A percentile compares a stretch with the other conserved stretches of the same genome.
phyloP scores from a whole-genome alignment of 148 eudicot species.

The Persicaria tinctoria region DNA sequence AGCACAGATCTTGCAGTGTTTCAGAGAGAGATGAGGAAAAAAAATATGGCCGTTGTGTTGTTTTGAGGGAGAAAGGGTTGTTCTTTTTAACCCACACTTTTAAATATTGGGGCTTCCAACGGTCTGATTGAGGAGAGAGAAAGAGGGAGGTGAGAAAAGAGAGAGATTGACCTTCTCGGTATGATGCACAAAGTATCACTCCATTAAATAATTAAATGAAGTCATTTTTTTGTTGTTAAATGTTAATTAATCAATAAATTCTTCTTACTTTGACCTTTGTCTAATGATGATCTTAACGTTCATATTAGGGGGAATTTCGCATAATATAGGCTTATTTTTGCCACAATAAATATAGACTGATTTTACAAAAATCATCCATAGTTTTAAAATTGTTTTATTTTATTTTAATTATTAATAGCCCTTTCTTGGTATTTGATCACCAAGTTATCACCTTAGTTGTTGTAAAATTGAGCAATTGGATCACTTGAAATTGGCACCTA shows the following conservation, averaged over 20 bases:
- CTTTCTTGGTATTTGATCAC: too few relatives aligned
- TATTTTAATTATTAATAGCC: too few relatives aligned
- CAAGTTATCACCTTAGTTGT: too few relatives aligned
- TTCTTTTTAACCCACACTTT: conserved; percentile 20
- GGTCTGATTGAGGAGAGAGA: conserved; percentile 32
- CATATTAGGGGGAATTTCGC: not conserved
- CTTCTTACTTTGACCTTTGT: not conserved
- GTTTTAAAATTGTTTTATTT: not conserved
- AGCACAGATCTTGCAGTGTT: conserved; percentile 10
- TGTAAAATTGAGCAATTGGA: too few relatives aligned
- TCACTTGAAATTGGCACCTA: too few relatives aligned
- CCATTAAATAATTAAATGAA: not conserved
- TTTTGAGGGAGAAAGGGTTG: not conserved
- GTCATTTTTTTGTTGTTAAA: not conserved
- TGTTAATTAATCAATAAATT: too few relatives aligned
- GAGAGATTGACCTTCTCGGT: not conserved
- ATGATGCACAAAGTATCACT: not conserved
- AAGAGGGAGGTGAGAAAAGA: not conserved
- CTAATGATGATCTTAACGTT: not conserved
- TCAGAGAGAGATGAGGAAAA: not conserved
- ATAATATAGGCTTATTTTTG: too few relatives aligned
- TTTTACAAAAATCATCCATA: not conserved
- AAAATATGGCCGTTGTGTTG: conserved; percentile 10
- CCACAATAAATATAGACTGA: too few relatives aligned
- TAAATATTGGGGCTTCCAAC: conserved; percentile 25